These are phyloP conservation scores for Annona squamosa DNA, from an alignment of 164 flowering plant species.

Conservation along the genomic window DNA sequence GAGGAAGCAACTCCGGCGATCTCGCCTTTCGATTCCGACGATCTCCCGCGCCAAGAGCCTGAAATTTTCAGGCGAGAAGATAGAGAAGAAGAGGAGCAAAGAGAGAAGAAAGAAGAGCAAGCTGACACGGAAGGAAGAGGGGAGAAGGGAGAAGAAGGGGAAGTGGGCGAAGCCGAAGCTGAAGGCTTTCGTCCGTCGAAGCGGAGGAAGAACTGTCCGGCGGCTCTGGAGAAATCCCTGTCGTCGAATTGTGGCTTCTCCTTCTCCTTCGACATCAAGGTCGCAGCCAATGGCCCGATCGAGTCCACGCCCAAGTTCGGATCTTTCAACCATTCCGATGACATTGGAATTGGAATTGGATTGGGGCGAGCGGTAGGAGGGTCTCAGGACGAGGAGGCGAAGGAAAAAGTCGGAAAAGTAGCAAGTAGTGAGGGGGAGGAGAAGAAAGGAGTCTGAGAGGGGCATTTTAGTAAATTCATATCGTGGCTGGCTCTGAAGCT, in stretches of 20 bases:
- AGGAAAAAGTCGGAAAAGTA: background rate
- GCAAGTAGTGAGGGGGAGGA: background rate
- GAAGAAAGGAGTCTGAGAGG: background rate
- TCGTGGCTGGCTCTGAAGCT: background rate
- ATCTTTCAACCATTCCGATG: slow-evolving; percentile 4
- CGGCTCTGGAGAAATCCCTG: slow-evolving; percentile 6
- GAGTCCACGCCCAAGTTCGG: slow-evolving; percentile 10
- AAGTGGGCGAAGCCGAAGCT: background rate
- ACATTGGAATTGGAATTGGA: background rate
- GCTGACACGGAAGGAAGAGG: background rate
- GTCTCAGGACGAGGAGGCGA: background rate
- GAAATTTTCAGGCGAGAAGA: background rate
- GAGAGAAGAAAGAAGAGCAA: background rate
- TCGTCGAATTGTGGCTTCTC: slow-evolving; percentile 5
- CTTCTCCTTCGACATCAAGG: slow-evolving; percentile 5
- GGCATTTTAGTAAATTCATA: background rate
- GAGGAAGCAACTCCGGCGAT: background rate
- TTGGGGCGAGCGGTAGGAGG: background rate
- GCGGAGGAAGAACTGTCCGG: slow-evolving; percentile 4
- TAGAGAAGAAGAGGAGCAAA: background rate
- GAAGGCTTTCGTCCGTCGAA: background rate
- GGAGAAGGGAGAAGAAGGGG: background rate
- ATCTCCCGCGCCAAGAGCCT: background rate
- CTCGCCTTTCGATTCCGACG: background rate
- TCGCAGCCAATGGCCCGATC: background rate